Base-by-base conservation (phyloP, 1,284 basidiomycete genomes). In the Irpex lacteus region DNA sequence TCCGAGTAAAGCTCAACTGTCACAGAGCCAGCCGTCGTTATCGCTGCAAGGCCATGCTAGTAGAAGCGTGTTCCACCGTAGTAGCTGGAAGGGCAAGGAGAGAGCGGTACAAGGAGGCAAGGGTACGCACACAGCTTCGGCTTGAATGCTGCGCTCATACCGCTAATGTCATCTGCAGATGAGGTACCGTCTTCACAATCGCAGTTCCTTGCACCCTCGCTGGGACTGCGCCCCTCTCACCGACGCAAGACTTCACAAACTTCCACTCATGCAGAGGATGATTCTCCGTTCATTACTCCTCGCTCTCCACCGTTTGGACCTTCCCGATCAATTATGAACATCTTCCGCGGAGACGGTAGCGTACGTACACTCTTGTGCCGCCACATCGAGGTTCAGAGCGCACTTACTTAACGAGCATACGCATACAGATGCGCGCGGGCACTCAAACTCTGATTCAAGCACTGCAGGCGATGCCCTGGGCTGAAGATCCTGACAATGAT, bases 401-500 rank as follows among this genome's bases (percentile, higher is more conserved):
- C 19, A 52, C 18, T 52, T 21, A 52, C 18, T 52, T 21, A 52
- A 52, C 18, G 50, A 8, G 19, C 18, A 21, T 21, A 52, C 21
- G 4, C 60, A 26, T 60, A 36, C 66, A 71, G 92, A 90, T 94
- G 86, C 87, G 90, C 54, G 85, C 87, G 21, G 91, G 91, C 32
- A 94, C 92, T 4, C 92, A 94, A 73, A 90, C 92, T 2, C 83
- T 94, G 60, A 94, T 94, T 56, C 92, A 94, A 77, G 92, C 90
- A 2, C 78, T 94, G 19, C 92, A 94, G 70, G 91, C 91, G 3
- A 80, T 93, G 53, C 92, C 92, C 21, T 91, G 88, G 89, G 81
- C 82, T 19, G 85, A 88, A 55, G 84, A 84, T 66, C 81, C 82
- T 11, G 89, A 92, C 65, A 83, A 85, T 63, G 86, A 89, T 40